A percentile compares a stretch with the other conserved stretches of the same genome.
Evolutionary conservation across 768 basidiomycete species (phyloP).

Genomic region (Rubroboletus pulcherrimus): DNA sequence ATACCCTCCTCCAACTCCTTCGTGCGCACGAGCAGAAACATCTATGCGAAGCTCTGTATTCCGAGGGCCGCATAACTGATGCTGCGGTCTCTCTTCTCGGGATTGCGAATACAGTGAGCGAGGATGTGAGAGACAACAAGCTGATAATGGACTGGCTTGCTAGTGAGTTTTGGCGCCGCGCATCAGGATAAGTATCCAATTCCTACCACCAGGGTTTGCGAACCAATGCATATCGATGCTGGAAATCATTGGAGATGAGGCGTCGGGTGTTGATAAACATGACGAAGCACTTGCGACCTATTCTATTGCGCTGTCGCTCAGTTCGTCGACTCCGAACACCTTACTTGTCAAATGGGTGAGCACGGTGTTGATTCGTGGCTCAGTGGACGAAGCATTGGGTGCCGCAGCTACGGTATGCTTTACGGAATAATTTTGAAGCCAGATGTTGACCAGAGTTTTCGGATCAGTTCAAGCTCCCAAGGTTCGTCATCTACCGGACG

Average conservation of each 20-base stretch:
- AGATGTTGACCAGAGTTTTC: too few species aligned
- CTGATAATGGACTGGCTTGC: background rate
- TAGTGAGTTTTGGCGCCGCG: background rate
- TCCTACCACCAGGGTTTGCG: background rate
- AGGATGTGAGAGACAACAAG: too few species aligned
- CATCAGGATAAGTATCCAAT: background rate
- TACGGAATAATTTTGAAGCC: too few species aligned
- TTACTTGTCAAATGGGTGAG: constrained; percentile 6
- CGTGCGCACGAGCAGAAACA: background rate
- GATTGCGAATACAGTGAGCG: background rate
- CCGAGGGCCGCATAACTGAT: background rate
- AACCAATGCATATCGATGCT: background rate
- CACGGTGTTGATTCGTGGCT: background rate
- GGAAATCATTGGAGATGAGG: background rate
- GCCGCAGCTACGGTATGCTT: too few species aligned
- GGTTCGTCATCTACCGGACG: background rate
- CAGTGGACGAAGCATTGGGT: background rate
- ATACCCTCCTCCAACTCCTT: background rate
- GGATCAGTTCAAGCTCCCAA: constrained; percentile 2
- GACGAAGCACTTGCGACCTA: constrained; percentile 1
- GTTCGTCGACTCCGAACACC: background rate
- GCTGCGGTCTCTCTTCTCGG: background rate
- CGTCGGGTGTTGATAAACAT: background rate
- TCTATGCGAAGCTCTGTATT: background rate
- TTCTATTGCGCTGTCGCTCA: background rate